Percentiles rank a stretch among this genome's conserved stretches.
These are phyloP conservation scores for Calonectria leucothoes DNA, from an alignment of 2,329 filamentous ascomycete genomes.

Conservation along the genomic window DNA sequence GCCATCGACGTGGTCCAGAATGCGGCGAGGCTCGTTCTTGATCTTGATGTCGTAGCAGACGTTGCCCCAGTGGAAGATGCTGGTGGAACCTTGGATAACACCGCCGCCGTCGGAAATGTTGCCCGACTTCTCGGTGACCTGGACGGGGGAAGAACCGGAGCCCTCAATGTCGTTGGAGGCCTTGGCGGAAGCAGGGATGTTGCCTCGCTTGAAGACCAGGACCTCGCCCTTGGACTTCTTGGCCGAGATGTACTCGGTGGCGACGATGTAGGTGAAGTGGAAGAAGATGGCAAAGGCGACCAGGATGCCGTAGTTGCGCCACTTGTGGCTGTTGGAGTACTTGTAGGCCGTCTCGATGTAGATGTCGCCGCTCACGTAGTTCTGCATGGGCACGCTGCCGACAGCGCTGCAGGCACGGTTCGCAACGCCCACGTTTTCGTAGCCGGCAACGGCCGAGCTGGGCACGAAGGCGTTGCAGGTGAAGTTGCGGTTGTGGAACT, in stretches of 20 bases:
- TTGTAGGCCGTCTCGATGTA: conserved; percentile 61
- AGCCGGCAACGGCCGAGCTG: conserved; percentile 41
- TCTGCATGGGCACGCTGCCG: conserved; percentile 59
- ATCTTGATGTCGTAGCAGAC: conserved; percentile 82
- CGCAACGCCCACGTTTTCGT: conserved; percentile 35
- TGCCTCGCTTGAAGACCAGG: conserved; percentile 66
- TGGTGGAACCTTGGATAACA: conserved; percentile 41
- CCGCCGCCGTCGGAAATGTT: conserved; percentile 7
- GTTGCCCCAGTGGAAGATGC: conserved; percentile 76
- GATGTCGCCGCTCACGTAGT: conserved; percentile 57
- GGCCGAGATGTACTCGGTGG: conserved; percentile 59
- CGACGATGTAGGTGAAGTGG: conserved; percentile 59
- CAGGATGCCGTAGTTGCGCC: conserved; percentile 69
- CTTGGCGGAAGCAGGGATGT: conserved; percentile 30
- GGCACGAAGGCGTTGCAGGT: conserved; percentile 39
- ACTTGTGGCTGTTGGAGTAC: conserved; percentile 61
- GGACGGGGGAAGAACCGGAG: conserved; percentile 28
- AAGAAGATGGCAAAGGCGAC: conserved; percentile 63
- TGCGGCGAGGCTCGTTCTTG: conserved; percentile 70
- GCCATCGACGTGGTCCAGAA: conserved; percentile 78
- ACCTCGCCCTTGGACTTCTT: conserved; percentile 71
- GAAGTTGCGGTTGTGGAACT: conserved; percentile 60
- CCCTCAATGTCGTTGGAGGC: conserved; percentile 37
- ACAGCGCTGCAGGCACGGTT: conserved; percentile 60
- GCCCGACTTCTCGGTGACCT: conserved; percentile 32